Base-by-base conservation (phyloP, 192 early-diverging fungal species). In the Coemansia sp. region DNA sequence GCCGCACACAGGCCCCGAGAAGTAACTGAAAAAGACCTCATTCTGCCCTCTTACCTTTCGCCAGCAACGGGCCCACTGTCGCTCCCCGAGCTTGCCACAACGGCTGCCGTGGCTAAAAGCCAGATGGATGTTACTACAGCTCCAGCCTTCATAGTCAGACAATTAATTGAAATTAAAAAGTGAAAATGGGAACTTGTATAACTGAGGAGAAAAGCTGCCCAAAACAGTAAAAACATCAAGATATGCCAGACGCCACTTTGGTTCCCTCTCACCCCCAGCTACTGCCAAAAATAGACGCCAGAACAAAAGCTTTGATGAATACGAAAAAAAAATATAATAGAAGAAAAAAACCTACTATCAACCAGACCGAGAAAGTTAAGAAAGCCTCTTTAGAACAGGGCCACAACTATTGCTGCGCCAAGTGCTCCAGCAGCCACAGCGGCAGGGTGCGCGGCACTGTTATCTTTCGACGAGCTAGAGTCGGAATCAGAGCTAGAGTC, bases 311-410 rank as follows among this genome's bases (percentile, higher is more conserved):
- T n/a, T 16, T 31, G 31, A 40, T 40, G 8, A 48, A 48, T 5
- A 10, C 18, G 35, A 53, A 37, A 36, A 8, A 63, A 16, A 57
- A 43, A 10, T 11, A 57, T 42, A 43, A 65, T 14, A 38, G 45
- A 63, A 26, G 37, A 23, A 50, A 64, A n/a, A 64, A 51, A 65
- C 2, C 23, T 28, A 55, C 18, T 24, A 64, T 24, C 18, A 31
- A 16, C 6, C 10, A 31, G 31, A 31, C 31, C 31, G 31, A 31
- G 31, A 31, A 31, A 31, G 37, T 16, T 59, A 9, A 42, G 31
- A 39, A 13, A 9, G 42, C 24, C 23, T 0, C 14, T 59, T 68
- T 72, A 77, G 70, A 77, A 65, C 70, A 77, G 16, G n/a, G 76
- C 69, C 26, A 67, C 76, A 46, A 73, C 20, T 2, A 53, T 64